These are phyloP conservation scores for Paracoccidioides lutzii DNA, from an alignment of 2,329 filamentous ascomycete genomes.

Conservation along the genomic window DNA sequence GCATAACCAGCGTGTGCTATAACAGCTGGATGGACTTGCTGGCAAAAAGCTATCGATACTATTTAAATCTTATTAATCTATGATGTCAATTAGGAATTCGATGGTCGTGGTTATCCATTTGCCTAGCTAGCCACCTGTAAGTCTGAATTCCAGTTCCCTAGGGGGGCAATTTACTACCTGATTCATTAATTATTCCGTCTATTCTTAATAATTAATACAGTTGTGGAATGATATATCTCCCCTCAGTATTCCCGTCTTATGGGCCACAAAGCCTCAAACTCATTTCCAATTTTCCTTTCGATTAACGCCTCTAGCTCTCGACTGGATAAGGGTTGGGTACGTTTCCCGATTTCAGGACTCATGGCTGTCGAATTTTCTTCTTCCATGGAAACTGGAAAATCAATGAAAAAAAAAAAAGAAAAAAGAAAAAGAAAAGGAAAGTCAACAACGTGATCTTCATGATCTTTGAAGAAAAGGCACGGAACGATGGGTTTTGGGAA, in stretches of 20 bases:
- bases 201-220: not conserved
- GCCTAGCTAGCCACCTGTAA: too few relatives aligned
- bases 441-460: too few relatives aligned
- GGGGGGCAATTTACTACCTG: too few relatives aligned
- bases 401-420: not conserved
- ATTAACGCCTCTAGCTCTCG: conserved; percentile 19
- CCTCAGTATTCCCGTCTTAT: not conserved
- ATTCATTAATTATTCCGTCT: not conserved
- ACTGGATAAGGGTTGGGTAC: conserved; percentile 11
- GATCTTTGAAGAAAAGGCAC: too few relatives aligned
- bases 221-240: not conserved
- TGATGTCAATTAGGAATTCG: too few relatives aligned
- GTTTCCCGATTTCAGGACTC: conserved; percentile 19
- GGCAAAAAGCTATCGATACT: too few relatives aligned
- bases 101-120: too few relatives aligned
- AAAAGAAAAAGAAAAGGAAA: not conserved
- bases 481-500: too few relatives aligned
- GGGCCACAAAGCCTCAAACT: conserved; percentile 19
- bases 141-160: too few relatives aligned
- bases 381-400: conserved; percentile 16
- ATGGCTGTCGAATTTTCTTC: conserved; percentile 21
- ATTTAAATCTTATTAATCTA: too few relatives aligned
- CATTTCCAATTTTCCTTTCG: conserved; percentile 19
- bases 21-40: too few relatives aligned
- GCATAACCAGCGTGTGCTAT: too few relatives aligned